Evolutionary conservation across 352 stramenopile species (phyloP).

Genomic region (Pythium aquatile): DNA sequence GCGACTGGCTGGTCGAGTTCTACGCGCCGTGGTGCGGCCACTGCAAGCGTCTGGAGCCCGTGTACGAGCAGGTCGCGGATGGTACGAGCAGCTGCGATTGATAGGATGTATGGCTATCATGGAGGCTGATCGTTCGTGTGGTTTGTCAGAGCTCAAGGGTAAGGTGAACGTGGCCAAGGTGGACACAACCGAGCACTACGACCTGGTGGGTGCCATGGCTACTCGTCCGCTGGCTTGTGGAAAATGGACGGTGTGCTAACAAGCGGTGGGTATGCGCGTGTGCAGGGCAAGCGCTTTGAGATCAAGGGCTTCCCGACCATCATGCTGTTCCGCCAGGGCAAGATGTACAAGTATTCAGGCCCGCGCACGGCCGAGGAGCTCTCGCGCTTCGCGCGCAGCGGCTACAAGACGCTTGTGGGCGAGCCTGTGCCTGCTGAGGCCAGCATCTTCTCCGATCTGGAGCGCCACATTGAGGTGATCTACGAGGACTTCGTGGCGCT

Average conservation of each 20-base stretch:
- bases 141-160: conserved; percentile 63
- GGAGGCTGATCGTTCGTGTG: too few species aligned
- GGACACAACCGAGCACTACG: conserved; percentile 74
- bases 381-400: conserved; percentile 51
- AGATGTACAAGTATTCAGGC: conserved; percentile 73
- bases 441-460: conserved; percentile 35
- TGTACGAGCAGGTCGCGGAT: conserved; percentile 81
- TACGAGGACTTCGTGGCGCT: conserved; percentile 67
- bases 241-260: not conserved
- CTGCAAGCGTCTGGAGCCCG: conserved; percentile 53
- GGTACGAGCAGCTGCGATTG: conserved; percentile 17
- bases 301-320: conserved; percentile 81
- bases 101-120: too few species aligned
- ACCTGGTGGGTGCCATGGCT: conserved; percentile 31
- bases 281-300: conserved; percentile 74
- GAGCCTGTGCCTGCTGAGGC: conserved; percentile 34
- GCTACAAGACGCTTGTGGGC: conserved; percentile 52
- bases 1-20: conserved; percentile 85
- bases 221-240: too few species aligned
- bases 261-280: too few species aligned
- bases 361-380: conserved; percentile 59
- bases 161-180: conserved; percentile 91
- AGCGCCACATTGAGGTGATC: conserved; percentile 47
- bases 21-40: conserved; percentile 55
- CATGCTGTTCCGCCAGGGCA: conserved; percentile 73